These are phyloP conservation scores for Chimonanthus salicifolius DNA, from an alignment of 164 flowering plant genomes.

Conservation along the genomic window DNA sequence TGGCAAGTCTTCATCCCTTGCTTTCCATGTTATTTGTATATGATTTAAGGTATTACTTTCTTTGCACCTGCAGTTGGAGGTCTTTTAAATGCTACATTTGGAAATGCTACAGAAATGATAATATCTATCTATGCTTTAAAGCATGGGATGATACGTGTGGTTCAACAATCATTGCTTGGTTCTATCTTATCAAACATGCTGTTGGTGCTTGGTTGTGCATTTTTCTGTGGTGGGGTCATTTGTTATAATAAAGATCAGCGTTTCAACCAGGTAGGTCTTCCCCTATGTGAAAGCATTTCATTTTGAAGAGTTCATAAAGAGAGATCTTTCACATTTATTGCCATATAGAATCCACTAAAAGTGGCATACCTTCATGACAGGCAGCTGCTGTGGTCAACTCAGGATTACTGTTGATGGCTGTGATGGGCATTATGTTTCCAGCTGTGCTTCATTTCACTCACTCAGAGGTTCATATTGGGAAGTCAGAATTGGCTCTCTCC, in stretches of 20 bases:
- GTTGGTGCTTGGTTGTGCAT: conserved; percentile 68
- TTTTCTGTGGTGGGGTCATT: conserved; percentile 55
- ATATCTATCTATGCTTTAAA: conserved; percentile 66
- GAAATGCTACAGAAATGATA: conserved; percentile 78
- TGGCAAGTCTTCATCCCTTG: not conserved
- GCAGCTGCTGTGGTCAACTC: conserved; percentile 65
- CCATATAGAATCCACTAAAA: conserved; percentile 4
- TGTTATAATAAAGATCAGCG: conserved; percentile 38
- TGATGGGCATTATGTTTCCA: conserved; percentile 65
- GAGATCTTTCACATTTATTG: not conserved
- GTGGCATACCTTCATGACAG: conserved; percentile 27
- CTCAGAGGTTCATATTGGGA: conserved; percentile 57
- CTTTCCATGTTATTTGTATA: no score
- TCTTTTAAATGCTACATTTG: conserved; percentile 71
- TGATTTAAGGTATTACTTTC: no score
- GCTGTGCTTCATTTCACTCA: conserved; percentile 67
- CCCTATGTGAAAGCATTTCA: not conserved
- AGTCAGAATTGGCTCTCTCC: conserved; percentile 64
- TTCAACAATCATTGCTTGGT: conserved; percentile 66
- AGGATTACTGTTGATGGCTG: conserved; percentile 74
- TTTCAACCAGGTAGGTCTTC: conserved; percentile 45
- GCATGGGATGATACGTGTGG: conserved; percentile 63
- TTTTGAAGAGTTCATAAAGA: not conserved
- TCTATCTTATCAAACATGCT: conserved; percentile 72
- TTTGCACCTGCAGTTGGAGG: conserved; percentile 52